Evolutionary conservation across 1,284 basidiomycete genomes (phyloP).

Genomic region (Stereum hirsutum): DNA sequence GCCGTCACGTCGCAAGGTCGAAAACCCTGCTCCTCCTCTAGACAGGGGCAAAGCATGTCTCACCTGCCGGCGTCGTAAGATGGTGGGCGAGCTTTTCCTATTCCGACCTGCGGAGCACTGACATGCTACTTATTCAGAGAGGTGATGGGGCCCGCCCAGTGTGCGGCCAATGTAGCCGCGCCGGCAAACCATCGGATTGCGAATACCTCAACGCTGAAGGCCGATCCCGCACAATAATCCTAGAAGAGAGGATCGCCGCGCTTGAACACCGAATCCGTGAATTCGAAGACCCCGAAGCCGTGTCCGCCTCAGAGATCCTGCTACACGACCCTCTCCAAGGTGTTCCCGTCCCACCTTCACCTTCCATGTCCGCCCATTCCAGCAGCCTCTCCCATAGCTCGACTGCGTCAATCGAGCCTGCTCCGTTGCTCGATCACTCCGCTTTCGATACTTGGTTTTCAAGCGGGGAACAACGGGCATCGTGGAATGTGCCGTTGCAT

Average conservation of each 20-base stretch:
- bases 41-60: slow-evolving; percentile 19
- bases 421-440: too few relatives aligned
- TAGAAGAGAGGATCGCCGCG: slow-evolving; percentile 28
- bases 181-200: slow-evolving; percentile 28
- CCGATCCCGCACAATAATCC: slow-evolving; percentile 22
- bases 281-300: slow-evolving; percentile 23
- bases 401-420: too few relatives aligned
- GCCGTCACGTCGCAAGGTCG: too few relatives aligned
- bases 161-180: slow-evolving; percentile 25
- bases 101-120: not conserved
- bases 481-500: too few relatives aligned
- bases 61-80: slow-evolving; percentile 24
- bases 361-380: too few relatives aligned
- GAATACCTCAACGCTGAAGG: slow-evolving; percentile 28
- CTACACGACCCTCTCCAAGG: slow-evolving; percentile 26
- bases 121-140: slow-evolving; percentile 17
- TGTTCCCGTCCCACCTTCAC: too few relatives aligned
- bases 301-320: slow-evolving; percentile 16
- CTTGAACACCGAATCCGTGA: slow-evolving; percentile 25
- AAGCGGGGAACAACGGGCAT: too few relatives aligned
- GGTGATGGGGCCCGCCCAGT: slow-evolving; percentile 30
- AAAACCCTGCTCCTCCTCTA: too few relatives aligned
- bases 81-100: slow-evolving; percentile 16
- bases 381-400: too few relatives aligned
- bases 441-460: too few relatives aligned